Conservation (phyloP, 208 protist species). For the Leishmania turanica region DNA sequence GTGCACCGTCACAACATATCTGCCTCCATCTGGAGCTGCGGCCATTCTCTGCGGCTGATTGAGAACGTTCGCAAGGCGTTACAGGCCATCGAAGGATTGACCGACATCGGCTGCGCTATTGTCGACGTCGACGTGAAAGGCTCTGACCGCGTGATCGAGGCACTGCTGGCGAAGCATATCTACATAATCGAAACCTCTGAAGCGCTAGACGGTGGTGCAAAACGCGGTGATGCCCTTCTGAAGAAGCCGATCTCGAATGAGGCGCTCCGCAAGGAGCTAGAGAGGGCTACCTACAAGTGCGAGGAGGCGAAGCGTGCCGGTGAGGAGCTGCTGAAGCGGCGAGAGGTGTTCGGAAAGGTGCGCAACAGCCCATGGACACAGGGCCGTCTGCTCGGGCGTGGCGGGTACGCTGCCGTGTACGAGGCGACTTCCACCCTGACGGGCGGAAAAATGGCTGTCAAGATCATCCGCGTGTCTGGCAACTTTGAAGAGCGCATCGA, state of each 20-base stretch:
- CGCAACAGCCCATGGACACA: constrained; percentile 67
- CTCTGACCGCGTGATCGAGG: constrained; percentile 49
- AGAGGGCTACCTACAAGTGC: constrained; percentile 35
- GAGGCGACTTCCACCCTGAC: constrained; percentile 71
- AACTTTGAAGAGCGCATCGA: constrained; percentile 64
- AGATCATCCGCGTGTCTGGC: constrained; percentile 65
- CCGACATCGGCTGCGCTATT: constrained; percentile 67
- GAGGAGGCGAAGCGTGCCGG: constrained; percentile 54
- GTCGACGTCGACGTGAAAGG: constrained; percentile 51
- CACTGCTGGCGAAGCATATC: constrained; percentile 47
- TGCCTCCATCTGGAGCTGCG: constrained; percentile 49
- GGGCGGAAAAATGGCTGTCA: constrained; percentile 85
- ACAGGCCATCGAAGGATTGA: constrained; percentile 59
- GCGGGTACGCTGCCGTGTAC: constrained; percentile 74
- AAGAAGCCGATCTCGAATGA: constrained; percentile 51
- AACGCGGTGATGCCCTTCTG: constrained; percentile 45
- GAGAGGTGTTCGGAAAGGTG: constrained; percentile 57
- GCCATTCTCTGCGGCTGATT: constrained; percentile 61
- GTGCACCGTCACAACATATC: constrained; percentile 75
- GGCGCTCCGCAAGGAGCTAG: constrained; percentile 42
- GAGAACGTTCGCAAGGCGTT: constrained; percentile 63
- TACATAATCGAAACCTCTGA: constrained; percentile 69
- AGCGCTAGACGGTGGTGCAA: constrained; percentile 30
- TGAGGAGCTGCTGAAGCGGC: constrained; percentile 52
- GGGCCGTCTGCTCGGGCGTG: constrained; percentile 64